These are phyloP conservation scores for Pichia cephalocereana DNA, from an alignment of 805 yeast species.

Conservation along the genomic window DNA sequence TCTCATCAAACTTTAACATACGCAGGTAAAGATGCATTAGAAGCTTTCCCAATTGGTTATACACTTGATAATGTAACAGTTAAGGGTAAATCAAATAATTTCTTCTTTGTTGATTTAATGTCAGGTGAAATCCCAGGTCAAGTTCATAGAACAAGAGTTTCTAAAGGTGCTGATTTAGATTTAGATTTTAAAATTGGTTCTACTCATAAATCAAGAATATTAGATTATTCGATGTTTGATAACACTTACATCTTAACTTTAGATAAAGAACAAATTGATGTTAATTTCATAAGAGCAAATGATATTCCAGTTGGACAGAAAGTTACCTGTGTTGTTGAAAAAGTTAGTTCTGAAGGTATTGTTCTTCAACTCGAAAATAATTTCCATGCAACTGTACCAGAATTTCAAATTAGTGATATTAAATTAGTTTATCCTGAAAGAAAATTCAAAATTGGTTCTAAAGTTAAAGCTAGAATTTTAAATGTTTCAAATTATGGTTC, in stretches of 20 bases:
- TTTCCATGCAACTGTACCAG: conserved; percentile 68
- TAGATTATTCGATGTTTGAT: conserved; percentile 62
- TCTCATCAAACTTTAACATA: conserved; percentile 34
- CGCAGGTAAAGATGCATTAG: conserved; percentile 29
- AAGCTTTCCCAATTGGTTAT: conserved; percentile 76
- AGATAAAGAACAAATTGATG: conserved; percentile 53
- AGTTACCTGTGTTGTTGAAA: conserved; percentile 45
- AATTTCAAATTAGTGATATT: conserved; percentile 73
- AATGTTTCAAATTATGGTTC: conserved; percentile 33
- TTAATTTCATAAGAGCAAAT: conserved; percentile 54
- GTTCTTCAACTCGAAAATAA: conserved; percentile 54
- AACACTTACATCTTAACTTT: conserved; percentile 58
- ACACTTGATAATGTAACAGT: conserved; percentile 50
- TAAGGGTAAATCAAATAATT: conserved; percentile 48
- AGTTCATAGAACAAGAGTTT: conserved; percentile 68
- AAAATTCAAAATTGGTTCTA: conserved; percentile 78
- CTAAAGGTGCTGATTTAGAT: conserved; percentile 35
- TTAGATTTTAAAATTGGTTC: conserved; percentile 54
- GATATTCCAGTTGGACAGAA: conserved; percentile 74
- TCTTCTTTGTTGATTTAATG: conserved; percentile 50
- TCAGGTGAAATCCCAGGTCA: conserved; percentile 50
- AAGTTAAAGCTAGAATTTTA: conserved; percentile 67
- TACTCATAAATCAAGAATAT: conserved; percentile 64
- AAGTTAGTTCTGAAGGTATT: conserved; percentile 59
- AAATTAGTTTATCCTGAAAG: conserved; percentile 84